Evolutionary conservation across 1,284 basidiomycete species (phyloP), one percentile per base, ranked within the genome.

Genomic region (Cutaneotrichosporon sp.): DNA sequence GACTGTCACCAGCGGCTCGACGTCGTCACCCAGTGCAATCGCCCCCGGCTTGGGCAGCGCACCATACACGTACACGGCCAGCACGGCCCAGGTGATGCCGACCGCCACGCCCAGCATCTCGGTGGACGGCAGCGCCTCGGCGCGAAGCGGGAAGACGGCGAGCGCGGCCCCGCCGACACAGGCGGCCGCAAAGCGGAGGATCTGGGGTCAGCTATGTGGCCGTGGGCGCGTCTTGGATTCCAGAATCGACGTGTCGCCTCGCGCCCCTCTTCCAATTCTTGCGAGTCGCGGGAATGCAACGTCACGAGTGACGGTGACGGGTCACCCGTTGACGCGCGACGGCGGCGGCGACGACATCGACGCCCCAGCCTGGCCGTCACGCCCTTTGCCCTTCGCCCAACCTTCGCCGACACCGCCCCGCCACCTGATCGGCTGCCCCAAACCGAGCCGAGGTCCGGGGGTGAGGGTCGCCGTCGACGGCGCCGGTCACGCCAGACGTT

Each of bases 131-230:
- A 72, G 53, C 10, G 54, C 16, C 2, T 66, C 49, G 4, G 54
- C 31, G 2, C 59, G 54, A 22, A 74, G 62, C 5, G 72, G 71
- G 50, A 67, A 59, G 50, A 72, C 64, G 43, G 72, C 69, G 54
- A 74, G 66, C 10, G 66, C 61, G 10, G 72, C 54, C 7, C 67
- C 59, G 4, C 56, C 67, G 7, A 47, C 20, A 22, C 70, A n/a
- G 3, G 61, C 55, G 56, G 67, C n/a, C 18, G 59, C 20, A 31
- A 61, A 60, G 29, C 72, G 69, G 13, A 68, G 22, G 18, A 50
- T n/a, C 47, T 50, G 47, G 7, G 7, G 18, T 31, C 10, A 50
- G 43, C 5, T 4, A 4, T 29, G 9, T 9, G 29, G 29, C 29
- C 4, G 18, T 42, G 38, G 18, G 38, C 38, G 34, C 16, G 10